phyloP scores from a whole-genome alignment of 257 asterid genomes.

The Asclepias syriaca region DNA sequence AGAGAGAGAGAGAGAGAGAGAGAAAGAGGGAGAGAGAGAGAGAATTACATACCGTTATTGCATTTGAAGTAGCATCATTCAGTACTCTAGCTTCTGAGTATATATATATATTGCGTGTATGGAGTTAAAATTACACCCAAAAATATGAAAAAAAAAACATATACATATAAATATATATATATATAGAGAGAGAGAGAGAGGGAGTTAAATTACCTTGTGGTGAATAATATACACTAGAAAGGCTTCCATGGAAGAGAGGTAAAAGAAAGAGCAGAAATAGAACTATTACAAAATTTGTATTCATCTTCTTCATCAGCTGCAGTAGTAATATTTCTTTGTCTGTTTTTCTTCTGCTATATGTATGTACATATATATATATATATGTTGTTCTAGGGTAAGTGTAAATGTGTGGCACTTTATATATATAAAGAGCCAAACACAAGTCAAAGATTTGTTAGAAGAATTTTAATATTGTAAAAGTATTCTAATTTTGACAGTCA shows the following conservation, averaged over 20 bases:
- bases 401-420: constrained; percentile 35
- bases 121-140: constrained; percentile 7
- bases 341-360: background rate
- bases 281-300: constrained; percentile 21
- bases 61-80: constrained; percentile 19
- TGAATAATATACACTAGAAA: constrained; percentile 13
- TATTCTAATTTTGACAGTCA: constrained; percentile 38
- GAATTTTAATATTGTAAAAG: constrained; percentile 18
- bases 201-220: background rate
- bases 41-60: constrained; percentile 21
- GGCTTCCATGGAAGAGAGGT: constrained; percentile 21
- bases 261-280: constrained; percentile 29
- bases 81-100: constrained; percentile 14
- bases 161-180: background rate
- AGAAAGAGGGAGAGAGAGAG: too few species aligned
- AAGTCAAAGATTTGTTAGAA: constrained; percentile 52
- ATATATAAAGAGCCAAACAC: constrained; percentile 24
- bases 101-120: background rate
- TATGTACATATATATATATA: background rate
- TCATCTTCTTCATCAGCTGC: background rate
- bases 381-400: constrained; percentile 20
- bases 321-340: constrained; percentile 15
- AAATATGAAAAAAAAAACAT: too few species aligned
- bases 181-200: too few species aligned
- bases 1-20: too few species aligned